Evolutionary conservation across 2,329 filamentous ascomycete species (phyloP), one percentile per base, ranked within the genome.

Genomic region (Arachnomyces sp.): DNA sequence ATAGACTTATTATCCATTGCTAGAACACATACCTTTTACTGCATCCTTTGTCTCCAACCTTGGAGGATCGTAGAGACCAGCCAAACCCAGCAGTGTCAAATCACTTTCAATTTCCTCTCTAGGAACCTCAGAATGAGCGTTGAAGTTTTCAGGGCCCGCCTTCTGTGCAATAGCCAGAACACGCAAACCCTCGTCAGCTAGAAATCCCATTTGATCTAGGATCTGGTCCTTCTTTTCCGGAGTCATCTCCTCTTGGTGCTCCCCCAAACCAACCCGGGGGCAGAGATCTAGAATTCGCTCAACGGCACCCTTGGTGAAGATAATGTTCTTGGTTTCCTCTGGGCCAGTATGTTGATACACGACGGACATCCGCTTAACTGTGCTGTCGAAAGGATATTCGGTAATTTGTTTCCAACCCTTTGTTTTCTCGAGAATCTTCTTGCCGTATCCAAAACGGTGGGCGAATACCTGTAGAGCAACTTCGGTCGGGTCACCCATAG

Each of bases 401-500:
- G 72, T 69, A n/a, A 79, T 51, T 47, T 74, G 64, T 41, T 69
- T 69, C 71, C 71, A 75, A 15, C 64, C 64, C 7, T 54, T 41
- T n/a, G 60, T 47, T 6, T 51, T 46, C 42, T 64, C 57, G 3
- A 72, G 57, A 2, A 55, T 50, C n/a, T 59, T 63, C 44, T 69
- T 71, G 14, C 67, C 67, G 42, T 65, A 70, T 12, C 69, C 58
- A 49, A 83, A 82, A 15, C 79, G 73, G 51, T 74, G 69, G 2
- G 77, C 75, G 49, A 84, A 79, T 5, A 83, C 77, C 43, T 82
- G 77, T 2, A 84, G 71, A 4, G 79, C 79, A 43, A 82, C 79
- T 50, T 84, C 80, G 3, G 80, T 84, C 2, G 77, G 75, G 46
- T 80, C 76, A n/a, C 77, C 78, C 34, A 74, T 71, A 17, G 75